phyloP scores from a whole-genome alignment of 768 basidiomycete species.

The Favolaschia claudopus region DNA sequence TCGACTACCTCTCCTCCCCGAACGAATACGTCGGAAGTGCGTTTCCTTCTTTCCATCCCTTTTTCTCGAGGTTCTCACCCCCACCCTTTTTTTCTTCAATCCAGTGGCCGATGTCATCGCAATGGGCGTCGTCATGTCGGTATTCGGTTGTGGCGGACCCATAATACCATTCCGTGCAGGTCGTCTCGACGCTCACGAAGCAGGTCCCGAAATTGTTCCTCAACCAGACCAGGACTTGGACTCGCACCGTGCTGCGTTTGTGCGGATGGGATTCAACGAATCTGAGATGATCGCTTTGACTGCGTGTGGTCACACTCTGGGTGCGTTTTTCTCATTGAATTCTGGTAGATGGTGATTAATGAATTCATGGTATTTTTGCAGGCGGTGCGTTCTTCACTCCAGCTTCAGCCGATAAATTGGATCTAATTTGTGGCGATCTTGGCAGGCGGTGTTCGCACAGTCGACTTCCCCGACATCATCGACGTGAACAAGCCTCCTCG shows the following conservation, averaged over 20 bases:
- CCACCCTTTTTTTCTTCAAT: background rate
- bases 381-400: too few relatives aligned
- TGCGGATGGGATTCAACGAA: background rate
- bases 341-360: too few relatives aligned
- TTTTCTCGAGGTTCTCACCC: background rate
- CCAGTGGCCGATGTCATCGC: slow-evolving; percentile 32
- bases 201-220: slow-evolving; percentile 20
- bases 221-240: slow-evolving; percentile 15
- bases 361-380: too few relatives aligned
- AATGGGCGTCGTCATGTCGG: slow-evolving; percentile 17
- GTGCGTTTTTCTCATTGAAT: background rate
- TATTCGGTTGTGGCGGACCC: slow-evolving; percentile 28
- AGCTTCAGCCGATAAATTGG: too few relatives aligned
- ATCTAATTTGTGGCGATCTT: too few relatives aligned
- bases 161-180: slow-evolving; percentile 29
- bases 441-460: too few relatives aligned
- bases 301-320: background rate
- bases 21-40: slow-evolving; percentile 17
- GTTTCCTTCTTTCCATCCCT: background rate
- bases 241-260: slow-evolving; percentile 20
- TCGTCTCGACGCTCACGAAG: slow-evolving; percentile 29
- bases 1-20: background rate
- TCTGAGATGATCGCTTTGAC: background rate
- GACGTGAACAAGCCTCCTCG: too few relatives aligned
- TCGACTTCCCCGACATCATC: too few relatives aligned